phyloP scores from a whole-genome alignment of 495 filamentous ascomycete species.

The Geoglossum glabrum region DNA sequence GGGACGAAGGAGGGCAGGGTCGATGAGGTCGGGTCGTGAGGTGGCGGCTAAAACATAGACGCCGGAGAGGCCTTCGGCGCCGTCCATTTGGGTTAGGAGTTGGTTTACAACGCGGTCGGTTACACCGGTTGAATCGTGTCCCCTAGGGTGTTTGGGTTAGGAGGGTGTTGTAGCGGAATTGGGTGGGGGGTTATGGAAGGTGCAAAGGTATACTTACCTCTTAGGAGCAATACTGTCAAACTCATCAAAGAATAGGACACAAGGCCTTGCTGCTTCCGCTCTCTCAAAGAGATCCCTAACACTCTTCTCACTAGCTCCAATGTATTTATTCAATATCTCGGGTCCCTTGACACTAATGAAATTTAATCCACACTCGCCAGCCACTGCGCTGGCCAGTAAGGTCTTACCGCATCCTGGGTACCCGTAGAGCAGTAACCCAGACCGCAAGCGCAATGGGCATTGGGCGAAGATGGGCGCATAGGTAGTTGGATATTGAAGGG shows the following conservation, averaged over 20 bases:
- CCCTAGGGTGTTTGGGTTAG: conserved; percentile 14
- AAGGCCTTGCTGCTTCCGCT: conserved; percentile 72
- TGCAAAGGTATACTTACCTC: conserved; percentile 20
- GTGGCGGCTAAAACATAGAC: conserved; percentile 95
- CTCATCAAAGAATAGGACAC: conserved; percentile 93
- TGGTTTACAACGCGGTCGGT: conserved; percentile 98
- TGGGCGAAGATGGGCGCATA: conserved; percentile 96
- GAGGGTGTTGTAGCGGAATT: background rate
- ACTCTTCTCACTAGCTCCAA: conserved; percentile 85
- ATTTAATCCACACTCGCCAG: conserved; percentile 88
- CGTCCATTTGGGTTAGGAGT: conserved; percentile 95
- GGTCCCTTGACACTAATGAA: conserved; percentile 97
- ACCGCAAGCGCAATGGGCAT: conserved; percentile 80
- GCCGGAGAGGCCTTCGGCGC: conserved; percentile 80
- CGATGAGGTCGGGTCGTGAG: conserved; percentile 76
- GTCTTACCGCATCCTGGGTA: conserved; percentile 96
- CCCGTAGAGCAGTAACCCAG: conserved; percentile 79
- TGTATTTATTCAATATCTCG: conserved; percentile 97
- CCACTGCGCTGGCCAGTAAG: conserved; percentile 76
- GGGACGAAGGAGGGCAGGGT: conserved; percentile 75
- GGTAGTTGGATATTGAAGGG: conserved; percentile 87
- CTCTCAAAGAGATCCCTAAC: conserved; percentile 89
- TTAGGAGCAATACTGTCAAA: conserved; percentile 96
- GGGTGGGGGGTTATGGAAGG: background rate
- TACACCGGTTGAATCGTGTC: conserved; percentile 89